Conservation (phyloP, 202 grass and related monocot species). For the Eragrostis tef region DNA sequence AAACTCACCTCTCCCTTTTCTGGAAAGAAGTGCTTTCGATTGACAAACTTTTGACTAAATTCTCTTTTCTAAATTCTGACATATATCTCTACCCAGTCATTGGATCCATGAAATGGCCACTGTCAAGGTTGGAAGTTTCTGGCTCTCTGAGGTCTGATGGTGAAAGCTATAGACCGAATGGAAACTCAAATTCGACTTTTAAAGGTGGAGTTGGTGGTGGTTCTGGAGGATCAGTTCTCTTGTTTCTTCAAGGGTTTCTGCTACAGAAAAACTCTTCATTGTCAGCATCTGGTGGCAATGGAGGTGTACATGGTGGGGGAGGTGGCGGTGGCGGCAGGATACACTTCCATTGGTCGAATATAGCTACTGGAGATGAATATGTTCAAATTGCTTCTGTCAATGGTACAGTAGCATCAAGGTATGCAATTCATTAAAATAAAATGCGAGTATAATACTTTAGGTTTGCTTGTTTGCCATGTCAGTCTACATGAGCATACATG, state of each 20-base stretch:
- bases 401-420: constrained; percentile 85
- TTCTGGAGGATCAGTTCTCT: constrained; percentile 91
- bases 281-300: constrained; percentile 79
- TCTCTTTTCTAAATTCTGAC: constrained; percentile 28
- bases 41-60: constrained; percentile 25
- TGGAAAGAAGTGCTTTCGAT: constrained; percentile 37
- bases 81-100: constrained; percentile 65
- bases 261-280: constrained; percentile 78
- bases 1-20: neutral
- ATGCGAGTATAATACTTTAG: neutral
- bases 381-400: constrained; percentile 92
- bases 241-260: constrained; percentile 81
- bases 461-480: no score
- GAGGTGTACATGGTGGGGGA: constrained; percentile 78
- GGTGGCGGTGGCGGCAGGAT: constrained; percentile 90
- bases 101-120: constrained; percentile 98
- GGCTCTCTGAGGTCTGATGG: constrained; percentile 78
- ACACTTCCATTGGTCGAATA: constrained; percentile 96
- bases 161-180: constrained; percentile 59
- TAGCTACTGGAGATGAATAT: constrained; percentile 95
- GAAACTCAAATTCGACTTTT: constrained; percentile 62
- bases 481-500: neutral
- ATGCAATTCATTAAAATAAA: constrained; percentile 37
- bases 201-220: constrained; percentile 89
- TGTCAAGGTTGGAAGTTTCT: constrained; percentile 72